Evolutionary conservation across 1,139 yeast genomes (phyloP).

Genomic region (Geotrichum macrosporum): DNA sequence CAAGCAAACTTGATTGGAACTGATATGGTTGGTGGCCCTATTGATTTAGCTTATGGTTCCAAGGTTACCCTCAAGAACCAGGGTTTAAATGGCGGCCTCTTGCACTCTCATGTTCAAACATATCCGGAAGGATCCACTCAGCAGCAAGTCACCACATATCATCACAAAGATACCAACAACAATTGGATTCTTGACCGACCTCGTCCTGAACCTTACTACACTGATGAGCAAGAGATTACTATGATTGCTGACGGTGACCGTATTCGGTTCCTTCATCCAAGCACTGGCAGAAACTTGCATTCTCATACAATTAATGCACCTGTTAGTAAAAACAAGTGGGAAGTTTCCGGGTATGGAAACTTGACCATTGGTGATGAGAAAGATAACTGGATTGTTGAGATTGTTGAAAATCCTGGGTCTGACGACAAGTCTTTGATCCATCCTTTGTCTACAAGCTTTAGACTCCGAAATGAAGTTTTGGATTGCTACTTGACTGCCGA

Average conservation of each 20-base stretch:
- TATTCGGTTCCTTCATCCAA: conserved; percentile 72
- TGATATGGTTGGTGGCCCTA: conserved; percentile 77
- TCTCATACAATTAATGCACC: conserved; percentile 84
- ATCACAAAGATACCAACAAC: conserved; percentile 88
- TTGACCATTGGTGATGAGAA: conserved; percentile 78
- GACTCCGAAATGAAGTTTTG: conserved; percentile 62
- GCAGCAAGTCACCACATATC: conserved; percentile 93
- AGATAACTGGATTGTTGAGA: conserved; percentile 92
- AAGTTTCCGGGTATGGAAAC: conserved; percentile 94
- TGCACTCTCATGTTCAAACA: conserved; percentile 91
- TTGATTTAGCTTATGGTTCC: conserved; percentile 81
- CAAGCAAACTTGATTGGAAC: conserved; percentile 88
- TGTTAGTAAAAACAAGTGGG: conserved; percentile 61
- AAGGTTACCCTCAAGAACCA: conserved; percentile 78
- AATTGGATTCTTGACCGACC: conserved; percentile 82
- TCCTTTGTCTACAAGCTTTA: conserved; percentile 81
- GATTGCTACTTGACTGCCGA: conserved; percentile 86
- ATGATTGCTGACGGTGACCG: conserved; percentile 66
- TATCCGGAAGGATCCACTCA: conserved; percentile 95
- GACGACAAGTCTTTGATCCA: conserved; percentile 63
- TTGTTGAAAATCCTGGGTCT: conserved; percentile 67
- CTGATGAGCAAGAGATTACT: conserved; percentile 51
- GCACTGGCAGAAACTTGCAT: conserved; percentile 87
- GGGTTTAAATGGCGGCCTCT: conserved; percentile 85
- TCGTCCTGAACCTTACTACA: conserved; percentile 55